Conservation (phyloP, 2,329 filamentous ascomycete genomes). For the Cytospora chrysosperma region DNA sequence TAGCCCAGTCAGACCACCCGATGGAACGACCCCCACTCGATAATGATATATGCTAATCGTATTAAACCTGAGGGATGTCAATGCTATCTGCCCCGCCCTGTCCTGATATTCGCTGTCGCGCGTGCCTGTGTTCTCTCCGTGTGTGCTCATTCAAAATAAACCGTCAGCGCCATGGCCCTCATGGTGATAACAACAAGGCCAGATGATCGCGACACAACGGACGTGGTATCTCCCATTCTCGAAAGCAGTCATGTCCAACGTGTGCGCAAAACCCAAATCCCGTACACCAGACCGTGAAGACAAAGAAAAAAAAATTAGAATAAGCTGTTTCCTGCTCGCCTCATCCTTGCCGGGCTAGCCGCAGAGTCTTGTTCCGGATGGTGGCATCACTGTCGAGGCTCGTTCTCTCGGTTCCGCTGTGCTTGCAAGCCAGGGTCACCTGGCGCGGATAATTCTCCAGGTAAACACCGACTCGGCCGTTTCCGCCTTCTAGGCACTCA, state of each 20-base stretch:
- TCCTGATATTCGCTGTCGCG: not conserved
- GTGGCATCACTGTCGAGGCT: not conserved
- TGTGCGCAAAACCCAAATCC: slow-evolving; percentile 2
- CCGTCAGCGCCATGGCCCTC: not conserved
- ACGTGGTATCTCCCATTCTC: slow-evolving; percentile 22
- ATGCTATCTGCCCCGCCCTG: slow-evolving; percentile 3
- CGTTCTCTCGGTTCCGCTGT: not conserved
- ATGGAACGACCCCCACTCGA: not conserved
- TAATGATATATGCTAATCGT: slow-evolving; percentile 15
- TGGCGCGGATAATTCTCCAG: not conserved
- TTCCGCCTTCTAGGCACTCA: slow-evolving; percentile 42
- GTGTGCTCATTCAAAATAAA: slow-evolving; percentile 1
- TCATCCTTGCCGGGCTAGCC: not conserved
- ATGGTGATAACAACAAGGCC: slow-evolving; percentile 4
- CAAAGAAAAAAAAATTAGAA: not conserved
- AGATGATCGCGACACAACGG: slow-evolving; percentile 8
- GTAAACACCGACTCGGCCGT: slow-evolving; percentile 7
- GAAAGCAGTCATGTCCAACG: slow-evolving; percentile 3
- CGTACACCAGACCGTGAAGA: slow-evolving; percentile 15
- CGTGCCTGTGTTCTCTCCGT: not conserved
- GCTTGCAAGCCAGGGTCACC: not conserved
- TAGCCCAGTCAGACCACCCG: not conserved
- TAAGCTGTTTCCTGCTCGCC: not conserved
- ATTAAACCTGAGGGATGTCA: slow-evolving; percentile 15
- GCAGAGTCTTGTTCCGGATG: not conserved